These are phyloP conservation scores for Yarrowia bubula DNA, from an alignment of 805 yeast genomes.

Conservation along the genomic window DNA sequence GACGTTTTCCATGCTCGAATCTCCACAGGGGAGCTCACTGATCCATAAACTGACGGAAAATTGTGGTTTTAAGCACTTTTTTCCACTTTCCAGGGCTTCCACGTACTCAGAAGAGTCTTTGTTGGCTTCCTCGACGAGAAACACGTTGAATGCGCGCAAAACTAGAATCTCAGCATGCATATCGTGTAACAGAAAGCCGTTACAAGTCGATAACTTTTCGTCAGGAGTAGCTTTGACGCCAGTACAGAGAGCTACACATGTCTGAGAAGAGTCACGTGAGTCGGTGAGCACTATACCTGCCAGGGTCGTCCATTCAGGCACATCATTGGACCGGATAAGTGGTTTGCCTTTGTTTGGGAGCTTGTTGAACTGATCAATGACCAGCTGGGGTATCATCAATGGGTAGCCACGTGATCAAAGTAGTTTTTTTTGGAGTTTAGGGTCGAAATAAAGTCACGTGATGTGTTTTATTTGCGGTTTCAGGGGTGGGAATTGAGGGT, in stretches of 20 bases:
- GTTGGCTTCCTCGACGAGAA: constrained; percentile 50
- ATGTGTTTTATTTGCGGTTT: no score
- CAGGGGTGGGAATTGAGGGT: no score
- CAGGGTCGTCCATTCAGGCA: constrained; percentile 77
- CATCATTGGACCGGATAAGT: constrained; percentile 56
- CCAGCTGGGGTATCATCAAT: constrained; percentile 28
- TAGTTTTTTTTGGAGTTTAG: no score
- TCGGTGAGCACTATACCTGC: constrained; percentile 60
- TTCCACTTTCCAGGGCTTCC: constrained; percentile 24
- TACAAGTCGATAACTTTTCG: constrained; percentile 42
- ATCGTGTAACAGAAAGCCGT: constrained; percentile 76
- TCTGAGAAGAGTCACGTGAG: constrained; percentile 30
- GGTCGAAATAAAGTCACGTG: no score
- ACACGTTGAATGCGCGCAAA: constrained; percentile 65
- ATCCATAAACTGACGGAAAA: constrained; percentile 52
- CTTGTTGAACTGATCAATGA: constrained; percentile 31
- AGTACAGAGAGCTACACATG: constrained; percentile 57
- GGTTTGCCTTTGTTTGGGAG: constrained; percentile 57
- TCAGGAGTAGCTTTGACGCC: constrained; percentile 83
- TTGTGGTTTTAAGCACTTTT: constrained; percentile 45
- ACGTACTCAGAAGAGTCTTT: neutral
- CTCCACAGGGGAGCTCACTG: constrained; percentile 83
- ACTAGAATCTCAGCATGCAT: constrained; percentile 85
- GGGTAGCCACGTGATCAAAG: neutral
- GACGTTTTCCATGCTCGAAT: constrained; percentile 62